These are phyloP conservation scores for Monosporascus ibericus DNA, from an alignment of 2,329 filamentous ascomycete genomes.

Conservation along the genomic window DNA sequence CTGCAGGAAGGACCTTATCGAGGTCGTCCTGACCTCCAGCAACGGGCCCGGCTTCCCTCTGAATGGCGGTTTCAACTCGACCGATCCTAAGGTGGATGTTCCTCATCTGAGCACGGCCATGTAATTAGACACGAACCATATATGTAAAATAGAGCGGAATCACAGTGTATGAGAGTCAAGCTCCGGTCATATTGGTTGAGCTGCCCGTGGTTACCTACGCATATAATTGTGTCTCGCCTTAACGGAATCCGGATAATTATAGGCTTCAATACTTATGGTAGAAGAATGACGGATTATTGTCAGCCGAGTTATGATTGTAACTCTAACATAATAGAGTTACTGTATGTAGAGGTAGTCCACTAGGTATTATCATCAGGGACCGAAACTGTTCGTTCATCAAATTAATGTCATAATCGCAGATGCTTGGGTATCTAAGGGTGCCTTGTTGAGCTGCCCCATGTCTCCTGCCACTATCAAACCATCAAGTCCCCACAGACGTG, in stretches of 20 bases:
- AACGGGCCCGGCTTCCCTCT: constrained; percentile 81
- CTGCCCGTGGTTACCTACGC: constrained; percentile 4
- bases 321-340: too few species aligned
- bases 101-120: constrained; percentile 48
- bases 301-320: too few species aligned
- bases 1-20: constrained; percentile 65
- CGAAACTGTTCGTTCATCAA: constrained; percentile 9
- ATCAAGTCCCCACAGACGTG: too few species aligned
- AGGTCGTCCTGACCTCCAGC: constrained; percentile 78
- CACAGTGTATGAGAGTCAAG: constrained; percentile 1
- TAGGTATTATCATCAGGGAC: too few species aligned
- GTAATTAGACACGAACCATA: constrained; percentile 28
- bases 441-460: background rate
- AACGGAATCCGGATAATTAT: background rate
- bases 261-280: too few species aligned
- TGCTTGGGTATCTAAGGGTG: constrained; percentile 12
- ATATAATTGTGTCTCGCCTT: constrained; percentile 1
- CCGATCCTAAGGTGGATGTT: constrained; percentile 49
- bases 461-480: background rate
- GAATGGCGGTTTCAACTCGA: constrained; percentile 68
- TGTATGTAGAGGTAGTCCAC: too few species aligned
- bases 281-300: too few species aligned
- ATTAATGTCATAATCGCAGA: background rate
- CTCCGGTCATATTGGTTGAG: too few species aligned
- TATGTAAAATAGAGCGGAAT: constrained; percentile 3